Conservation (phyloP, 116 monocot genomes). For the Posidonia oceanica region DNA sequence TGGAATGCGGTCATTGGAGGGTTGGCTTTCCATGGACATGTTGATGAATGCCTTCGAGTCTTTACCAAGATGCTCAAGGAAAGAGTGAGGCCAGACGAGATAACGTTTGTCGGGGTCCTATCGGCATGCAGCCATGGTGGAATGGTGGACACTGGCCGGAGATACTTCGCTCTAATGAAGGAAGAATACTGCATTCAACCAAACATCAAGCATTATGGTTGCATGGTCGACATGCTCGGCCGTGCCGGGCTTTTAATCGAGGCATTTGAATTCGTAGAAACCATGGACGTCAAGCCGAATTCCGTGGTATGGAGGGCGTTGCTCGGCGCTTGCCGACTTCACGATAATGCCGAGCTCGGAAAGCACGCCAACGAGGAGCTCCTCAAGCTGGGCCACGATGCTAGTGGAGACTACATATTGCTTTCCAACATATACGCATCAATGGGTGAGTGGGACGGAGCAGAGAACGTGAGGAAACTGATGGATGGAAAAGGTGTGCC, state of each 20-base stretch:
- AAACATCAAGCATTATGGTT: conserved; percentile 81
- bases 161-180: conserved; percentile 58
- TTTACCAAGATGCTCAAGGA: conserved; percentile 50
- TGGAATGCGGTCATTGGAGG: conserved; percentile 85
- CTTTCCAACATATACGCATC: conserved; percentile 85
- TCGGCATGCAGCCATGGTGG: conserved; percentile 84
- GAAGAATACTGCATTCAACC: conserved; percentile 52
- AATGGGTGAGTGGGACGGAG: conserved; percentile 58
- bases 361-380: conserved; percentile 47
- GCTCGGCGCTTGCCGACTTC: conserved; percentile 64
- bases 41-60: conserved; percentile 22
- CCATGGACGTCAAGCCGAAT: conserved; percentile 49
- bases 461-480: conserved; percentile 58
- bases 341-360: conserved; percentile 61
- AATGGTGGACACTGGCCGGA: conserved; percentile 56
- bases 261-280: conserved; percentile 45
- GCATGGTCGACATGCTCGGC: conserved; percentile 90
- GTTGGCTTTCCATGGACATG: conserved; percentile 64
- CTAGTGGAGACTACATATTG: conserved; percentile 76
- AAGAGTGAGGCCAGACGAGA: conserved; percentile 50
- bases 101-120: conserved; percentile 74
- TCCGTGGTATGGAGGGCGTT: conserved; percentile 67
- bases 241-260: conserved; percentile 67
- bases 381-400: conserved; percentile 32
- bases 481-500: conserved; percentile 69